Percentiles rank a stretch among this genome's conserved stretches.
phyloP scores from a whole-genome alignment of 129 eudicot genomes.

The Calendula officinalis region DNA sequence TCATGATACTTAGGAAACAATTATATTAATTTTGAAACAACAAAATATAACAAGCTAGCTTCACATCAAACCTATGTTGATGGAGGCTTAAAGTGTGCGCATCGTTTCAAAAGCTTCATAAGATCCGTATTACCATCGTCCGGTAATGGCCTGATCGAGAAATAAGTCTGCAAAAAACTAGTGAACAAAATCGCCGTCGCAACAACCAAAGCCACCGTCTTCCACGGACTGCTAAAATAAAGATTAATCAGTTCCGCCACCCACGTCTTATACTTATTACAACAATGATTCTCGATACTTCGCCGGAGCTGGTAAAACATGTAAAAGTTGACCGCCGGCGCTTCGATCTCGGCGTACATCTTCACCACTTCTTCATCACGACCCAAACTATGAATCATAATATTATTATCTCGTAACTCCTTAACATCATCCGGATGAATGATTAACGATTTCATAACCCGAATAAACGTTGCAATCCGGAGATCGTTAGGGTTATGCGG shows the following conservation, averaged over 20 bases:
- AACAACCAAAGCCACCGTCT: constrained; percentile 40
- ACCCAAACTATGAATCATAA: constrained; percentile 30
- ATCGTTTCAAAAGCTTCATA: constrained; percentile 25
- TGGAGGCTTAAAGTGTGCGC: constrained; percentile 10
- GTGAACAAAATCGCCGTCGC: constrained; percentile 37
- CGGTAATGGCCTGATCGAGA: constrained; percentile 29
- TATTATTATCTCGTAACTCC: constrained; percentile 21
- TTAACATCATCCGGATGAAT: constrained; percentile 37
- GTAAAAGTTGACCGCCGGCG: constrained; percentile 9
- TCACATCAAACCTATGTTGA: neutral
- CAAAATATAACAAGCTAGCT: too few species aligned
- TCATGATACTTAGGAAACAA: too few species aligned
- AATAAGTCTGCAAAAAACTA: constrained; percentile 40
- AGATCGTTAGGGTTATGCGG: constrained; percentile 36
- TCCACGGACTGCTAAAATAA: constrained; percentile 52
- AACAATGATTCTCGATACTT: constrained; percentile 28
- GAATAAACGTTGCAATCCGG: constrained; percentile 31
- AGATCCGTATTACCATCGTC: constrained; percentile 21
- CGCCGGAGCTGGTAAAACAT: constrained; percentile 18
- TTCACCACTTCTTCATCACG: constrained; percentile 44
- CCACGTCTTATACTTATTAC: constrained; percentile 36
- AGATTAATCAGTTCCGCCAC: constrained; percentile 34
- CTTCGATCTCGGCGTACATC: constrained; percentile 35
- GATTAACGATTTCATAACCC: constrained; percentile 42
- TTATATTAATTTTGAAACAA: too few species aligned